Conservation (phyloP, 1,139 yeast genomes). For the Scheffersomyces illinoinensis region DNA sequence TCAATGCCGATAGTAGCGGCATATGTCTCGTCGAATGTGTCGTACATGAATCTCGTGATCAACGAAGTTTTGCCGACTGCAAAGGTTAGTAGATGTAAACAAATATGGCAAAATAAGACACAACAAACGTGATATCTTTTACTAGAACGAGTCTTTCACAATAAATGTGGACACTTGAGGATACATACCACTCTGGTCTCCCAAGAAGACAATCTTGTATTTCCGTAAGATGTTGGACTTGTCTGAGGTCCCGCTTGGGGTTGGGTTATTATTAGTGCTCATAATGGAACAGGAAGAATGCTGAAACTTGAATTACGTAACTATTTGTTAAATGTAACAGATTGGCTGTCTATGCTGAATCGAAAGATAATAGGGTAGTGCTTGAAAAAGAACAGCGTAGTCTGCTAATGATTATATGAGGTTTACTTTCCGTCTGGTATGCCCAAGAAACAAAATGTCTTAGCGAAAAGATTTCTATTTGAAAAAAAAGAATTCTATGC, state of each 20-base stretch:
- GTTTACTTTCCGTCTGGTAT: background rate
- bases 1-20: conserved; percentile 97
- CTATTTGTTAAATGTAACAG: background rate
- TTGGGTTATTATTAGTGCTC: conserved; percentile 3
- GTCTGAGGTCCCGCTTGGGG: conserved; percentile 5
- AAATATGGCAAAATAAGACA: background rate
- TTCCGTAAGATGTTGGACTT: conserved; percentile 49
- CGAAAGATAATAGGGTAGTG: background rate
- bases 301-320: background rate
- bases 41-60: conserved; percentile 95
- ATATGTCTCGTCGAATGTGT: conserved; percentile 94
- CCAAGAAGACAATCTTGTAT: conserved; percentile 89
- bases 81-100: conserved; percentile 15
- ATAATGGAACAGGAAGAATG: background rate
- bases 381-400: background rate
- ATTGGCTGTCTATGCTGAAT: background rate
- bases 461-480: background rate
- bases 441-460: background rate
- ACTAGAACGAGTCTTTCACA: background rate
- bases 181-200: conserved; percentile 84
- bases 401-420: background rate
- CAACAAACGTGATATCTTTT: background rate
- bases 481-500: background rate
- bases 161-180: conserved; percentile 1
- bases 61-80: conserved; percentile 90